Evolutionary conservation across 441 rosid species (phyloP), one percentile per base, ranked within the genome.

Genomic region (Eutrema salsugineum): DNA sequence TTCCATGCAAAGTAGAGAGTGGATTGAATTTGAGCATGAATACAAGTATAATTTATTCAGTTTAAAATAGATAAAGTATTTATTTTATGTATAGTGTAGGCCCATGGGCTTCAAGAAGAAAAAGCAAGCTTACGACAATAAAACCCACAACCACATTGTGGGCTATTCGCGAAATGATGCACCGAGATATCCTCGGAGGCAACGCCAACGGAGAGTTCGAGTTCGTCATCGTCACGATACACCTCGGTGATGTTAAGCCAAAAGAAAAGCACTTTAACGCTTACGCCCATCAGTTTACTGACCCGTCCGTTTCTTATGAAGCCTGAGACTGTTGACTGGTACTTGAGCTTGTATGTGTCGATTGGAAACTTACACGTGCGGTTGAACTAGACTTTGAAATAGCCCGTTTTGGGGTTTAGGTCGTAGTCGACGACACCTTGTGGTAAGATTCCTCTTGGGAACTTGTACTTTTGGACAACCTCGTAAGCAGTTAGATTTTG

Each of bases 111-210:
- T 77, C 17, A 74, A 74, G 75, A 66, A 39, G 79, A 74, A 10
- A 72, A 77, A 1, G 72, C 19, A 6, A 16, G 33, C 35, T 56
- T 39, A 50, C 47, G 75, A 65, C 87, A 84, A 28, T 78, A 83
- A 69, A 83, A 85, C 12, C 90, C 88, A 24, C 90, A 81, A 39
- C 88, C 85, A 63, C 95, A 87, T 1, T 80, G 63, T 7, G 95
- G 89, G 32, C 77, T 75, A 50, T 81, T 86, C 0, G 5, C 43
- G 12, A 89, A 89, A 60, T 72, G 76, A 42, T 36, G 66, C 14
- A 74, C 78, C 5, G 84, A 22, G 77, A 85, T 83, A 36, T 83
- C 78, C 0, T 89, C 83, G 0, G 95, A 87, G 20, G 84, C 86
- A 42, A 79, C 74, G 66, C 95, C 95, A 1, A 84, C 83, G 0